Percentiles rank a stretch among this genome's conserved stretches.
Evolutionary conservation across 1,284 basidiomycete genomes (phyloP).

Genomic region (Lignosus rhinocerotis): DNA sequence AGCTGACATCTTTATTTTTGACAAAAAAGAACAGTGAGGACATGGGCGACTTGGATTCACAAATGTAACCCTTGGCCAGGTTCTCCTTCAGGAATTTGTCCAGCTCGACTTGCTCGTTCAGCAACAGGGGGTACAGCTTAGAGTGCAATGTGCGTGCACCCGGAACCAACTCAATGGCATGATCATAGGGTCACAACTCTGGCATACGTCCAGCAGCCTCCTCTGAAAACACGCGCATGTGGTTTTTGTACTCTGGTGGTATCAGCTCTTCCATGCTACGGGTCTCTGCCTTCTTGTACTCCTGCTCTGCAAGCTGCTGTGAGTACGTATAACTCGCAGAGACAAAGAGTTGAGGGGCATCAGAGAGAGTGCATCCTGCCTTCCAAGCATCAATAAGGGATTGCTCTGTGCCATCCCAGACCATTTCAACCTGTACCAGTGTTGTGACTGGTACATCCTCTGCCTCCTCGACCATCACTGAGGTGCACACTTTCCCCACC

Average conservation of each 20-base stretch:
- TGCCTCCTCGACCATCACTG: not conserved
- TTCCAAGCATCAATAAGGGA: not conserved
- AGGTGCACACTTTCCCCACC: not conserved
- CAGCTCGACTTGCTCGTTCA: not conserved
- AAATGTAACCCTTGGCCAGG: constrained; percentile 26
- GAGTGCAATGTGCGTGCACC: not conserved
- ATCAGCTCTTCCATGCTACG: no score
- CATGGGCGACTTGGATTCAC: constrained; percentile 28
- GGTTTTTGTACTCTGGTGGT: no score
- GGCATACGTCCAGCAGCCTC: not conserved
- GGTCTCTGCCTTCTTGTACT: not conserved
- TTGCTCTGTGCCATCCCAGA: not conserved
- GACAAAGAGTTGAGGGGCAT: not conserved
- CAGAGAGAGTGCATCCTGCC: not conserved
- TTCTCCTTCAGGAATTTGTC: constrained; percentile 34
- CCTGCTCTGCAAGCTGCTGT: not conserved
- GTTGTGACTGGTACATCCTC: not conserved
- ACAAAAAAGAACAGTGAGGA: constrained; percentile 40
- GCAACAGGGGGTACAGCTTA: constrained; percentile 4
- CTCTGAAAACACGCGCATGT: no score
- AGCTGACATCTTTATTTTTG: constrained; percentile 40
- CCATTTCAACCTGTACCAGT: not conserved
- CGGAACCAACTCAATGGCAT: constrained; percentile 3
- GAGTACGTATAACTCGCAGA: not conserved
- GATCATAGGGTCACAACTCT: not conserved